A percentile compares a stretch with the other conserved stretches of the same genome.
Evolutionary conservation across 139 green algal species (phyloP).

Genomic region (Chlorella vulgaris): DNA sequence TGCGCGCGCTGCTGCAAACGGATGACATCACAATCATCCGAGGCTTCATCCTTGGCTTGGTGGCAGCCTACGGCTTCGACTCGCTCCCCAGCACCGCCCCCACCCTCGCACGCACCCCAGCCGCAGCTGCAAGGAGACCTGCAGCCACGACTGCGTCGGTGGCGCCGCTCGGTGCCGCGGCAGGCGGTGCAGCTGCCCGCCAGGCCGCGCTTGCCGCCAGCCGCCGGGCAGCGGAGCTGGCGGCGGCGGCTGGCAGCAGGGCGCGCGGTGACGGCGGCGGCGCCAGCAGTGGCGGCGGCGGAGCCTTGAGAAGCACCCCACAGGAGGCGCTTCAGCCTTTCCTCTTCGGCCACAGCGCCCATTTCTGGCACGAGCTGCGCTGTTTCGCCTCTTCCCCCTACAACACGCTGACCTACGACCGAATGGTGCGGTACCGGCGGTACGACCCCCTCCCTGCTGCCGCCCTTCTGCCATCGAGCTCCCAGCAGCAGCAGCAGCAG

Average conservation of each 20-base stretch:
- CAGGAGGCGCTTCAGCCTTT: constrained; percentile 36
- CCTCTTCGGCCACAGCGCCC: constrained; percentile 18
- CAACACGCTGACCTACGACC: constrained; percentile 2
- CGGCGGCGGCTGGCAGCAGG: too few relatives aligned
- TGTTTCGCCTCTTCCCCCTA: constrained; percentile 23
- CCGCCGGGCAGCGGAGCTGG: neutral
- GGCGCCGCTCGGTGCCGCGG: neutral
- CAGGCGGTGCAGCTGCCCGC: neutral
- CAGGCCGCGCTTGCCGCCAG: neutral
- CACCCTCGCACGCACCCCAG: too few relatives aligned
- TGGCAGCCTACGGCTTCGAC: constrained; percentile 18
- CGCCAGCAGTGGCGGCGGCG: neutral
- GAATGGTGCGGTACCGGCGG: neutral
- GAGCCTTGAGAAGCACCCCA: constrained; percentile 5
- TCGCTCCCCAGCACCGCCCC: neutral
- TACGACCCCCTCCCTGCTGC: neutral
- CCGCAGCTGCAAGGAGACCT: too few relatives aligned
- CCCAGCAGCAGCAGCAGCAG: neutral
- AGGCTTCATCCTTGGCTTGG: constrained; percentile 44
- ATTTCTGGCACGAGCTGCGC: constrained; percentile 52
- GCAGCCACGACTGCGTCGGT: too few relatives aligned
- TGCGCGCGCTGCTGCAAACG: constrained; percentile 39
- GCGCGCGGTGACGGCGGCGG: neutral
- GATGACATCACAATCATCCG: constrained; percentile 41
- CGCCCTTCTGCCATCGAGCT: neutral